phyloP scores from a whole-genome alignment of 805 yeast species.

The Starmerella davenportii region DNA sequence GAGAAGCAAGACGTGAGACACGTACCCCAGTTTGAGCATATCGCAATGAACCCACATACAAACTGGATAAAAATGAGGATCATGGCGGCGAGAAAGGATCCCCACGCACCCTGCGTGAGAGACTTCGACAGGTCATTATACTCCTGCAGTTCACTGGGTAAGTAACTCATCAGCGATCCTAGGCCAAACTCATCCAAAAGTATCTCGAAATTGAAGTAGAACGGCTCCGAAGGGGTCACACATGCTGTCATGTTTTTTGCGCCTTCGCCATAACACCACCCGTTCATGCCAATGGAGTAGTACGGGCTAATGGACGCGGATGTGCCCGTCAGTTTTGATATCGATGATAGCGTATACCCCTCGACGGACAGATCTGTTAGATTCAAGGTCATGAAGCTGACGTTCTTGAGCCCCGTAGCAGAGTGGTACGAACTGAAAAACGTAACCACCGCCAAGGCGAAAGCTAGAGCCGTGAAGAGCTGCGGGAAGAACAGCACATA shows the following conservation, averaged over 20 bases:
- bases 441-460: constrained; percentile 32
- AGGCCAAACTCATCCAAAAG: constrained; percentile 17
- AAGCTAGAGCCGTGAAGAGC: constrained; percentile 25
- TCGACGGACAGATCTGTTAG: constrained; percentile 22
- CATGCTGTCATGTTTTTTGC: constrained; percentile 26
- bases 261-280: constrained; percentile 36
- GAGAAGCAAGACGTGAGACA: constrained; percentile 28
- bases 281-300: constrained; percentile 44
- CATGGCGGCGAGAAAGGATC: constrained; percentile 35
- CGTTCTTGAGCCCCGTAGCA: constrained; percentile 27
- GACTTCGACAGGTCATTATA: constrained; percentile 30
- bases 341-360: constrained; percentile 1
- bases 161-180: constrained; percentile 16
- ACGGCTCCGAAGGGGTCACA: constrained; percentile 36
- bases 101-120: constrained; percentile 41
- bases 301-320: constrained; percentile 29
- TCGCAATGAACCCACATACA: constrained; percentile 29
- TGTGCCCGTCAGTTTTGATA: constrained; percentile 4
- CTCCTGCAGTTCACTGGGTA: constrained; percentile 37
- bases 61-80: constrained; percentile 24
- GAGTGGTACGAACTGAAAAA: constrained; percentile 35
- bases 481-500: constrained; percentile 22
- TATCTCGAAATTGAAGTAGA: constrained; percentile 35
- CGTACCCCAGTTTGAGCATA: constrained; percentile 31
- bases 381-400: constrained; percentile 34